Base-by-base conservation (phyloP, 2,329 filamentous ascomycete species). In the Pseudogymnoascus sp. region DNA sequence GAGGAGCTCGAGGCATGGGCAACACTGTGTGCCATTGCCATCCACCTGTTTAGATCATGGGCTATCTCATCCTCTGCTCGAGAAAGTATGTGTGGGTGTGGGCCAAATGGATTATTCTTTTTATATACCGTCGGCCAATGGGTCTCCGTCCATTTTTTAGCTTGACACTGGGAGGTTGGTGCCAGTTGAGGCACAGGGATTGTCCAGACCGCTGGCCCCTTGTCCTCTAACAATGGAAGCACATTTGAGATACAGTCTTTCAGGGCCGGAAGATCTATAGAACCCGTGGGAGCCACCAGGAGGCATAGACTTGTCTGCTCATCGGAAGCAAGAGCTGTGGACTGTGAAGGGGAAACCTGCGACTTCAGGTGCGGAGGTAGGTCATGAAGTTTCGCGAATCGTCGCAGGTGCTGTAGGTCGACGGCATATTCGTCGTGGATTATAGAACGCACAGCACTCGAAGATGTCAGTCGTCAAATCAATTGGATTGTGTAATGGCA, bases 101-200 rank as follows among this genome's bases (percentile, higher is more conserved):
- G 90, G 3, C 90, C 90, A 63, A 92, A 89, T 1, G 90, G 90
- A 70, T 94, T 94, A 67, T 88, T 92, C 77, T 92, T 92, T 66
- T 90, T 87, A 76, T 94, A 95, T 58, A 92, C 84, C 1, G 87
- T 88, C 10, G 90, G 90, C 90, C 90, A 95, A 73, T 90, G 93
- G 67, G 87, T 81, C 35, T 82, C 78, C 27, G 85, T 87, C 89
- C 89, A 94, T 71, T 84, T 78, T 27, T 82, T 83, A 7, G 90
- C 89, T 73, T 93, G 89, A 39, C 87, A 80, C 67, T 87, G 83
- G 3, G 88, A 92, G 4, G 87, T 91, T 1, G 90, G 90, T 25
- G 89, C 82, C 48, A 90, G 77, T 27, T 87, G 77, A 5, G 90
- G 90, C 10, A 94, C 87, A 0, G 85, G 82, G 61, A 90, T 83